These are phyloP conservation scores for Ambrosia hybrid DNA, from an alignment of 140 eudicot species.

Conservation along the genomic window DNA sequence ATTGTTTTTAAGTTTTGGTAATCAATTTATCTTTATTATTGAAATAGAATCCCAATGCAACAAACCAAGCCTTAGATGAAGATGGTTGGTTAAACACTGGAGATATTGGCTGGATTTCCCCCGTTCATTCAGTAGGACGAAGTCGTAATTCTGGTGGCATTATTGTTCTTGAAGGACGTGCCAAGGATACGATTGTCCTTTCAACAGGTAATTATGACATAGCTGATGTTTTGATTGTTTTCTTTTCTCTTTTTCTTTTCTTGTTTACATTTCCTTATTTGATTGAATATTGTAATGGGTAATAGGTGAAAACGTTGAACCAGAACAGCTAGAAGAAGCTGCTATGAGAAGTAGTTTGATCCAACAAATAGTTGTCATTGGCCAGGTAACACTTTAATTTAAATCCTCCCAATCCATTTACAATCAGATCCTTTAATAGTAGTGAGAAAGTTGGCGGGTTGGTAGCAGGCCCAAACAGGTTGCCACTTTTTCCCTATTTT, in stretches of 20 bases:
- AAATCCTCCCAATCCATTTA: background rate
- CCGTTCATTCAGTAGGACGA: slow-evolving; percentile 76
- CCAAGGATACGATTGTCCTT: slow-evolving; percentile 97
- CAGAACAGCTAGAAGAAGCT: slow-evolving; percentile 94
- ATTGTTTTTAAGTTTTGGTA: slow-evolving; percentile 11
- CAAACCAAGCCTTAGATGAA: slow-evolving; percentile 73
- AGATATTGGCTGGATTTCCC: slow-evolving; percentile 92
- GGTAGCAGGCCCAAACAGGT: background rate
- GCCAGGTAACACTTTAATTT: slow-evolving; percentile 59
- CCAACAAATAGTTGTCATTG: slow-evolving; percentile 87
- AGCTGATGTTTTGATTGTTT: slow-evolving; percentile 9
- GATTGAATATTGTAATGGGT: slow-evolving; percentile 12
- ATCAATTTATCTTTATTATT: slow-evolving; percentile 1
- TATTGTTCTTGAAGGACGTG: slow-evolving; percentile 96
- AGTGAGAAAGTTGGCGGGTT: background rate
- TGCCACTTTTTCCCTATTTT: background rate
- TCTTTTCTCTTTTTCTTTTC: background rate
- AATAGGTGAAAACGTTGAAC: slow-evolving; percentile 96
- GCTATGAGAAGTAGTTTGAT: slow-evolving; percentile 82
- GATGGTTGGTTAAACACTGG: slow-evolving; percentile 95
- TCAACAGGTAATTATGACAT: slow-evolving; percentile 62
- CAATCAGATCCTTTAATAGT: background rate
- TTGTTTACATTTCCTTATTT: background rate
- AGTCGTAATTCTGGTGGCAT: slow-evolving; percentile 79
- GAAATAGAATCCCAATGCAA: slow-evolving; percentile 66